Conservation (phyloP, 768 basidiomycete genomes). For the Flagelloscypha sp. region DNA sequence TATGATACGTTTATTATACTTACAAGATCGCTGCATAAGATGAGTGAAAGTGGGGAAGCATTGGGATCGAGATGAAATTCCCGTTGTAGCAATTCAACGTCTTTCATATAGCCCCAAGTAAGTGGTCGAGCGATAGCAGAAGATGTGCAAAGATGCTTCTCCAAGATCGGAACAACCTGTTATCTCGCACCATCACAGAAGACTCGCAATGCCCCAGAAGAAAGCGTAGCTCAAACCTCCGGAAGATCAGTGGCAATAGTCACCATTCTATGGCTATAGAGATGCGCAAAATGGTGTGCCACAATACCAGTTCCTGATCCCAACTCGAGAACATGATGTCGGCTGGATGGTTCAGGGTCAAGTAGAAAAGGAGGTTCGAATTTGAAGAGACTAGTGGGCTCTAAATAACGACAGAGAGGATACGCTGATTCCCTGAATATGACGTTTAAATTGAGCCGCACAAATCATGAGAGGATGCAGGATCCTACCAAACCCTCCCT, state of each 20-base stretch:
- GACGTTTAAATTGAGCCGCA: not conserved
- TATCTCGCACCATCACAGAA: not conserved
- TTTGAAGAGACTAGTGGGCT: conserved; percentile 22
- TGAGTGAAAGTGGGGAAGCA: conserved; percentile 44
- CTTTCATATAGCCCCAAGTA: conserved; percentile 55
- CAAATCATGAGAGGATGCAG: conserved; percentile 12
- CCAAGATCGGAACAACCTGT: conserved; percentile 41
- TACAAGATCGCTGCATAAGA: conserved; percentile 82
- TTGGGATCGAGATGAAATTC: conserved; percentile 23
- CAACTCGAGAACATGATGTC: conserved; percentile 53
- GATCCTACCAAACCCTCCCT: conserved; percentile 69
- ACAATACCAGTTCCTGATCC: conserved; percentile 74
- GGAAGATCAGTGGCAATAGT: conserved; percentile 68
- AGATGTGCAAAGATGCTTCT: conserved; percentile 24
- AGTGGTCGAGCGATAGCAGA: conserved; percentile 42
- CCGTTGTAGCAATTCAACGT: conserved; percentile 31
- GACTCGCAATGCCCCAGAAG: not conserved
- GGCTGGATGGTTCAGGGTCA: conserved; percentile 3
- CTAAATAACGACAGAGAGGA: conserved; percentile 47
- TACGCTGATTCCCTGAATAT: conserved; percentile 66
- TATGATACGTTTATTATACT: conserved; percentile 23
- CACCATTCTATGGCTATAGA: conserved; percentile 31
- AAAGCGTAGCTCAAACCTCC: conserved; percentile 39
- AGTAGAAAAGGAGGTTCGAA: conserved; percentile 50
- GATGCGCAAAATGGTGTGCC: conserved; percentile 29